Evolutionary conservation across 129 eudicot species (phyloP), one percentile per base, ranked within the genome.

Genomic region (Tanacetum coccineum): DNA sequence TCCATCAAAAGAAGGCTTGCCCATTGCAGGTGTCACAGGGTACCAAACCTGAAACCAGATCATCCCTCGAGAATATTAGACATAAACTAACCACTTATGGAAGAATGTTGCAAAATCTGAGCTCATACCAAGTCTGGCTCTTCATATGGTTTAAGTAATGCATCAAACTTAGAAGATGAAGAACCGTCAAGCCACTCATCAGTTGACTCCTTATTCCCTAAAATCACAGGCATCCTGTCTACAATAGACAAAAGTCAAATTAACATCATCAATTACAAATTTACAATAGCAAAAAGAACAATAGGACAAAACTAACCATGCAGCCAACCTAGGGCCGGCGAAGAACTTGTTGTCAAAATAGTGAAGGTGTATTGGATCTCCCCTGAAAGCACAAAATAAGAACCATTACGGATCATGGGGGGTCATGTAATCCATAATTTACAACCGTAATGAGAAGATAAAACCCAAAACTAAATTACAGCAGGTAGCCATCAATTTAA

Each of bases 191-290:
- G 76, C 99, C 99, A 93, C 59, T 51, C 66, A 46, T 84, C 87
- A 51, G 81, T 82, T 62, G 95, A 78, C 26, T 55, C 89, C 80
- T 77, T 81, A 76, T 79, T 80, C 52, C 92, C 92, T 73, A 93
- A 54, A 54, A 92, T 88, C 56, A 92, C 96, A 56, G 98, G 96
- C 96, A 88, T 88, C 89, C 96, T 82, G 70, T 82, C 96, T 87
- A 75, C 64, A 84, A 73, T 59, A 46, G 18, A 21, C 59, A 53
- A 56, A 55, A 66, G 20, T 51, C 30, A 47, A 51, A 51, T 51
- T 45, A 70, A 70, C 47, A 1, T 32, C 39, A 5, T 32, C 39
- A 32, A 32, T 32, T 32, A 32, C 39, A 32, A 32, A 32, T 32
- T 32, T 32, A 32, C 7, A 32, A 32, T 5, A 32, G 39, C 39